A percentile compares a stretch with the other conserved stretches of the same genome.
These are phyloP conservation scores for Globisporangium abappressorium DNA, from an alignment of 352 stramenopile species.

Conservation along the genomic window DNA sequence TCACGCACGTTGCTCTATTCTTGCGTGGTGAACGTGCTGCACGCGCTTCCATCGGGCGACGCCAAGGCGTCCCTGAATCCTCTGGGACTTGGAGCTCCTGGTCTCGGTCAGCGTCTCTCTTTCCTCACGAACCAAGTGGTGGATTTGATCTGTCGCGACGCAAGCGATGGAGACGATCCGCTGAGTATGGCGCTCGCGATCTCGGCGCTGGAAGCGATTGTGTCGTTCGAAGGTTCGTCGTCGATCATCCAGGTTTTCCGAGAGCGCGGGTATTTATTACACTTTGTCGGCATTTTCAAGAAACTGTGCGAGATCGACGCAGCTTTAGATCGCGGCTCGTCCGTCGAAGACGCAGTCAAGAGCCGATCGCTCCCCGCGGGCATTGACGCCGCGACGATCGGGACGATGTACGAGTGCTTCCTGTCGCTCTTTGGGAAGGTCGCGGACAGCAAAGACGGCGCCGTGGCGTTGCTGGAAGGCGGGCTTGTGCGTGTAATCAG, in stretches of 20 bases:
- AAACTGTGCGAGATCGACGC: slow-evolving; percentile 73
- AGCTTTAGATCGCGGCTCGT: slow-evolving; percentile 43
- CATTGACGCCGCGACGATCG: slow-evolving; percentile 65
- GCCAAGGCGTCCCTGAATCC: slow-evolving; percentile 11
- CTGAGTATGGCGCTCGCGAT: slow-evolving; percentile 81
- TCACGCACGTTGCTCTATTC: slow-evolving; percentile 76
- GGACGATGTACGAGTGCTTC: slow-evolving; percentile 81
- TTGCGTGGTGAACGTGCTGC: slow-evolving; percentile 69
- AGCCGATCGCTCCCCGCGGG: slow-evolving; percentile 41
- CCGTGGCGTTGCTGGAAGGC: slow-evolving; percentile 65
- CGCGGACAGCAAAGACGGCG: slow-evolving; percentile 57
- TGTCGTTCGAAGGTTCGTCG: slow-evolving; percentile 47
- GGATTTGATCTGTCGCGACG: slow-evolving; percentile 69
- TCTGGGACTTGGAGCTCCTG: slow-evolving; percentile 8
- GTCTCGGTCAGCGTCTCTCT: slow-evolving; percentile 14
- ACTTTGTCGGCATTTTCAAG: slow-evolving; percentile 78
- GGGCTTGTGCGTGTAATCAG: slow-evolving; percentile 64
- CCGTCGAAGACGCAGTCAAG: slow-evolving; percentile 33
- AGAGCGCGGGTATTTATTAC: slow-evolving; percentile 74
- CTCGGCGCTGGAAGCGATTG: slow-evolving; percentile 64
- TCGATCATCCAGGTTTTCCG: slow-evolving; percentile 55
- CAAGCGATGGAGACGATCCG: slow-evolving; percentile 73
- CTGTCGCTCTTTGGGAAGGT: slow-evolving; percentile 76
- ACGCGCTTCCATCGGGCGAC: slow-evolving; percentile 27
- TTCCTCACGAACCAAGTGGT: slow-evolving; percentile 58